Base-by-base conservation (phyloP, 1,139 yeast genomes). In the Pichia cactophila region DNA sequence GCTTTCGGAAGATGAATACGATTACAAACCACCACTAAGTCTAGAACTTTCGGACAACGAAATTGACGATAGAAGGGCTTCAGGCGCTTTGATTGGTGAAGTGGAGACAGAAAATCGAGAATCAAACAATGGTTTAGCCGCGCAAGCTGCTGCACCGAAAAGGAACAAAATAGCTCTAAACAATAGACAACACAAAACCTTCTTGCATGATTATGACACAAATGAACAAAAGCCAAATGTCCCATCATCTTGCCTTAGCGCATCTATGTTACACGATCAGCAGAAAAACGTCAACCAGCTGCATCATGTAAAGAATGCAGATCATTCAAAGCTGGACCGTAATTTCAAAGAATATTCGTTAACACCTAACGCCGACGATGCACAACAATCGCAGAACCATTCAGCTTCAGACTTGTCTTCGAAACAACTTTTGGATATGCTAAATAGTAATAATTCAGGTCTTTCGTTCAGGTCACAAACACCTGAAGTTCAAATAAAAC, bases 401-500 rank as follows among this genome's bases (percentile, higher is more conserved):
- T 12, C 29, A 28, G 8, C 12, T 29, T 40, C 33, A 8, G 33
- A 40, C 9, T 23, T 28, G 14, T 36, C 47, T 14, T 39, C 48
- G 10, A 47, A 37, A 7, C 41, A 31, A 14, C 29, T 46, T 26
- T 26, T 46, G 31, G 23, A 40, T 16, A 45, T 49, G 47, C 43
- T 49, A 5, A 49, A 49, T 26, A 29, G 29, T 17, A 47, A 43
- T 31, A 36, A 40, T 23, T 23, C 49, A 3, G 42, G 31, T 2
- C 28, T 42, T 2, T 8, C 36, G 6, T 42, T 49, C 3, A 46
- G 23, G 31, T 23, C 42, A 11, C 36, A 26, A 5, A 23, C n/a
- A 4, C 16, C 47, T n/a, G 43, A 47, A 16, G 33, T 50, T 9
- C 33, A 43, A 8, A 29, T 50, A 11, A 42, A 45, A 33, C 53